A percentile compares a stretch with the other conserved stretches of the same genome.
phyloP scores from a whole-genome alignment of 2,329 filamentous ascomycete species.

The Sporothrix sp. region DNA sequence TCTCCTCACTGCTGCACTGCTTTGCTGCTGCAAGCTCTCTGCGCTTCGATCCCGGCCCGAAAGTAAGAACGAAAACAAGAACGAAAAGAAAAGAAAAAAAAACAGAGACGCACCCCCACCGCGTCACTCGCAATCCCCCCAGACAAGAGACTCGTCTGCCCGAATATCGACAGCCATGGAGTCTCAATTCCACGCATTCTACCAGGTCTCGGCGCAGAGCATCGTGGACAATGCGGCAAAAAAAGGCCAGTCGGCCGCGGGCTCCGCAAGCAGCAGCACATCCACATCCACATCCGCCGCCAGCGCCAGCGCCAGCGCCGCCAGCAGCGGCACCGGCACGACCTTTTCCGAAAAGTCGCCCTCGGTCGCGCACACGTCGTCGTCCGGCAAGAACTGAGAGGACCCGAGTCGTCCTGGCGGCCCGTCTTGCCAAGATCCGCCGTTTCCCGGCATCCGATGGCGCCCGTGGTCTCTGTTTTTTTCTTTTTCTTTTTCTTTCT shows the following conservation, averaged over 20 bases:
- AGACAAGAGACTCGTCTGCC: no score
- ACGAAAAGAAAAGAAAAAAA: not conserved
- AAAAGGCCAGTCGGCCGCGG: not conserved
- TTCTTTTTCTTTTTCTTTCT: not conserved
- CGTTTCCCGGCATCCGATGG: not conserved
- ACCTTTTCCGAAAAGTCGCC: conserved; percentile 3
- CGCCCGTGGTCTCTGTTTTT: not conserved
- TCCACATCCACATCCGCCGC: no score
- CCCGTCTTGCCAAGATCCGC: no score
- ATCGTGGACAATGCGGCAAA: conserved; percentile 1
- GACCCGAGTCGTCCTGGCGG: no score
- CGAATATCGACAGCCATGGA: not conserved
- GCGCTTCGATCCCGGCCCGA: no score
- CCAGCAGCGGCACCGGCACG: not conserved
- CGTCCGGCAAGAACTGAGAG: not conserved
- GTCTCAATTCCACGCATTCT: conserved; percentile 6
- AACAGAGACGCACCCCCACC: no score
- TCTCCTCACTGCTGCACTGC: no score
- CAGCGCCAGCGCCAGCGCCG: not conserved
- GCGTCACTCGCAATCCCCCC: no score
- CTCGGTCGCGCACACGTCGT: not conserved
- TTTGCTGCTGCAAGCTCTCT: no score
- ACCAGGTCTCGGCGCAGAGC: conserved; percentile 6
- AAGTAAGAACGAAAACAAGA: no score
- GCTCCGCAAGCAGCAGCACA: not conserved